phyloP scores from a whole-genome alignment of 768 basidiomycete genomes.

The Vishniacozyma victoriae region DNA sequence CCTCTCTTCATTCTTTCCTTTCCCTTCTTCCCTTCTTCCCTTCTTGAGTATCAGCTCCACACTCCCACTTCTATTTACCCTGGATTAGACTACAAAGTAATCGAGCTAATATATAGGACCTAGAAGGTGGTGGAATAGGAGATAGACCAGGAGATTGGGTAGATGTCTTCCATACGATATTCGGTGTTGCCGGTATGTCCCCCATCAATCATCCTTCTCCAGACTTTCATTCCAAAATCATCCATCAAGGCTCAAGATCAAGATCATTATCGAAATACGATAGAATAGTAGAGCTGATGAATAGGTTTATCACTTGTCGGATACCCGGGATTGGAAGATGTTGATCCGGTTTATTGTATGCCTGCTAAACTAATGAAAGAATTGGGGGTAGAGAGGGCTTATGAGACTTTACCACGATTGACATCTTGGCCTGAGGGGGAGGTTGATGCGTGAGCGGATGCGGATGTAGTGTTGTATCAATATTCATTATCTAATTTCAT shows the following conservation, averaged over 20 bases:
- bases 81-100: too few species aligned
- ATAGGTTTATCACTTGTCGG: conserved; percentile 80
- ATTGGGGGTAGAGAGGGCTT: conserved; percentile 54
- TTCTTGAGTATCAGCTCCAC: not conserved
- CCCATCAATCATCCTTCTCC: not conserved
- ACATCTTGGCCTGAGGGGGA: conserved; percentile 7
- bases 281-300: too few species aligned
- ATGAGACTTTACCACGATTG: conserved; percentile 23
- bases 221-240: not conserved
- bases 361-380: conserved; percentile 67
- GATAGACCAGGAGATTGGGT: conserved; percentile 89
- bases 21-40: not conserved
- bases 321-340: conserved; percentile 71
- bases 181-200: conserved; percentile 72
- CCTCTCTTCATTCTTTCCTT: not conserved
- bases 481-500: conserved; percentile 12
- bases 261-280: too few species aligned
- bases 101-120: conserved; percentile 73
- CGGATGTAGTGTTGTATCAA: conserved; percentile 1
- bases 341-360: conserved; percentile 97
- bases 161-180: conserved; percentile 95
- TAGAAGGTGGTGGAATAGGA: conserved; percentile 84
- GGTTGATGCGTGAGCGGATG: too few species aligned
- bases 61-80: too few species aligned
- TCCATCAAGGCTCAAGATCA: too few species aligned